These are phyloP conservation scores for Gloeostereum incarnatum DNA, from an alignment of 768 basidiomycete species.

Conservation along the genomic window DNA sequence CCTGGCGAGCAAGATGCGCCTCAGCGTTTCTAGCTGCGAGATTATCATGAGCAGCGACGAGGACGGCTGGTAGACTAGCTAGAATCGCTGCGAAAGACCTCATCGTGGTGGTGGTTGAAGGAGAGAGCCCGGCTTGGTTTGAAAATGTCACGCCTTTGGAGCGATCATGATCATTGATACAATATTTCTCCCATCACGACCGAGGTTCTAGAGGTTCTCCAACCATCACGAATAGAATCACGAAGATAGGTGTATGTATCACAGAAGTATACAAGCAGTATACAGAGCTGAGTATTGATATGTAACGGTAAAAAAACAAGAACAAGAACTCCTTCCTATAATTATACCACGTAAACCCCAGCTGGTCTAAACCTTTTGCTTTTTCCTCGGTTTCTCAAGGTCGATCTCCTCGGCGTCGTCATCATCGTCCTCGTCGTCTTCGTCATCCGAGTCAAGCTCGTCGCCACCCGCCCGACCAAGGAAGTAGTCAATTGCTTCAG, in stretches of 20 bases:
- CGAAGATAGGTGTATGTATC: too few species aligned
- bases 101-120: background rate
- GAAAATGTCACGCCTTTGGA: background rate
- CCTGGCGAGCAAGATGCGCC: constrained; percentile 16
- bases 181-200: too few species aligned
- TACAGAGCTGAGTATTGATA: too few species aligned
- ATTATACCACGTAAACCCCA: too few species aligned
- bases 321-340: too few species aligned
- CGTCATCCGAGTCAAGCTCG: constrained; percentile 56
- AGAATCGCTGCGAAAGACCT: constrained; percentile 17
- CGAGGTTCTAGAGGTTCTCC: too few species aligned
- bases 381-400: constrained; percentile 79
- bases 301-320: too few species aligned
- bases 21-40: too few species aligned
- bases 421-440: constrained; percentile 58
- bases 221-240: too few species aligned
- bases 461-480: constrained; percentile 54
- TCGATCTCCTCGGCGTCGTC: constrained; percentile 83
- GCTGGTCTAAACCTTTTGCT: constrained; percentile 45
- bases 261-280: too few species aligned
- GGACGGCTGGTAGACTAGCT: constrained; percentile 22
- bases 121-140: background rate
- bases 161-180: too few species aligned
- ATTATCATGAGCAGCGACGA: constrained; percentile 28
- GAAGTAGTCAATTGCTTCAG: constrained; percentile 78